Evolutionary conservation across 495 filamentous ascomycete genomes (phyloP).

Genomic region (Cudoniella acicularis): DNA sequence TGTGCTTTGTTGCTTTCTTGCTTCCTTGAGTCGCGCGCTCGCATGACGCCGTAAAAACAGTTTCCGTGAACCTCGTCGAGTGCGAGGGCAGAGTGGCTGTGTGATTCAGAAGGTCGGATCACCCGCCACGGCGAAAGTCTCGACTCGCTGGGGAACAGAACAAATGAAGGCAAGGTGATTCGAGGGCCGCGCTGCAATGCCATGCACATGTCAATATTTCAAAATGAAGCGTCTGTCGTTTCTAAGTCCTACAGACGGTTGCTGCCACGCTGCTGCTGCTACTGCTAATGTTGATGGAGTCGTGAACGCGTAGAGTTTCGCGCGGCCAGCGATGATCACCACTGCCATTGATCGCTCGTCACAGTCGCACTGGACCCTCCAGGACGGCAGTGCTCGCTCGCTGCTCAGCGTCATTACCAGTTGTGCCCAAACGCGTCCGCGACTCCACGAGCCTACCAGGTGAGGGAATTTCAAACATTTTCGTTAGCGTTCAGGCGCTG

Average conservation of each 20-base stretch:
- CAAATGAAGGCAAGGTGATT: not conserved
- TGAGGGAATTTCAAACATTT: not conserved
- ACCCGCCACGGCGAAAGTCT: not conserved
- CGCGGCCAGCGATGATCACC: not conserved
- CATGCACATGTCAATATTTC: not conserved
- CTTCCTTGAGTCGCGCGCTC: slow-evolving; percentile 6
- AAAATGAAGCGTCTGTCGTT: not conserved
- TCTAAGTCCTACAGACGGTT: not conserved
- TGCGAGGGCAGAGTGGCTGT: too few relatives aligned
- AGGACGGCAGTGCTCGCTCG: not conserved
- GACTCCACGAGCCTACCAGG: not conserved
- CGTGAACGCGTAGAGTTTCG: not conserved
- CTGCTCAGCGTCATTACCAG: too few relatives aligned
- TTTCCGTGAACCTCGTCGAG: slow-evolving; percentile 1
- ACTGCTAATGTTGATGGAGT: not conserved
- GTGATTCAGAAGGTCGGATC: slow-evolving; percentile 4
- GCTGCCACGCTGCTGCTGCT: not conserved
- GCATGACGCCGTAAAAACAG: slow-evolving; percentile 22
- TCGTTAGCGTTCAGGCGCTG: not conserved
- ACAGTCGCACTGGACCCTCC: not conserved
- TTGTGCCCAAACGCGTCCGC: not conserved
- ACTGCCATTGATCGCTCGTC: not conserved
- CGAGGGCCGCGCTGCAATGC: not conserved
- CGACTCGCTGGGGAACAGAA: not conserved
- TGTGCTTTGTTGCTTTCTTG: slow-evolving; percentile 2